Percentiles rank a stretch among this genome's conserved stretches.
Evolutionary conservation across 192 early-diverging fungal genomes (phyloP).

Genomic region (Oehlia diaphana): DNA sequence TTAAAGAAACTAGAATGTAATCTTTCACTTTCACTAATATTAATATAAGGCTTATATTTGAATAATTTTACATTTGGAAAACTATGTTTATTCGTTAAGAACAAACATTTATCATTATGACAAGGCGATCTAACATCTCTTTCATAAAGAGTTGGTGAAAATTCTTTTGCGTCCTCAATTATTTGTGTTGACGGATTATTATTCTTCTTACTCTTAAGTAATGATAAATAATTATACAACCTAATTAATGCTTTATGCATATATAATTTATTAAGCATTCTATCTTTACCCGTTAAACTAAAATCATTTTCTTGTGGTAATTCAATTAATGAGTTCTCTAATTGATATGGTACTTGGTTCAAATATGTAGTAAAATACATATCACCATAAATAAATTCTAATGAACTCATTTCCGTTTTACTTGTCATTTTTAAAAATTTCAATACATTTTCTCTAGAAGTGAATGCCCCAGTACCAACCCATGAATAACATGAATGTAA

Average conservation of each 20-base stretch:
- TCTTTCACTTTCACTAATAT: constrained; percentile 45
- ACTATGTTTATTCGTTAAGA: constrained; percentile 52
- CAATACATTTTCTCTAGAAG: constrained; percentile 46
- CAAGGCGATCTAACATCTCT: constrained; percentile 50
- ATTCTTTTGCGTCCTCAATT: constrained; percentile 35
- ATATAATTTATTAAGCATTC: constrained; percentile 50
- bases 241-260: constrained; percentile 51
- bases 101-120: constrained; percentile 52
- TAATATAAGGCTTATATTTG: constrained; percentile 48
- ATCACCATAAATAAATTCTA: constrained; percentile 54
- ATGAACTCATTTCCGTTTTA: constrained; percentile 45
- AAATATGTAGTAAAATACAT: constrained; percentile 56
- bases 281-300: constrained; percentile 40
- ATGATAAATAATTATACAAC: constrained; percentile 36
- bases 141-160: constrained; percentile 41
- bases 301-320: constrained; percentile 47
- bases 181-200: constrained; percentile 29
- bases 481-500: constrained; percentile 55
- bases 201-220: neutral
- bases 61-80: constrained; percentile 52
- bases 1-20: constrained; percentile 50
- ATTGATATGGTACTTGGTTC: constrained; percentile 56
- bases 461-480: constrained; percentile 52
- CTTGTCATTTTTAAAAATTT: constrained; percentile 49
- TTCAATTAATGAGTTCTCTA: constrained; percentile 48